Conservation (phyloP, 139 green algal genomes). For the Zygnema circumcarinatum region DNA sequence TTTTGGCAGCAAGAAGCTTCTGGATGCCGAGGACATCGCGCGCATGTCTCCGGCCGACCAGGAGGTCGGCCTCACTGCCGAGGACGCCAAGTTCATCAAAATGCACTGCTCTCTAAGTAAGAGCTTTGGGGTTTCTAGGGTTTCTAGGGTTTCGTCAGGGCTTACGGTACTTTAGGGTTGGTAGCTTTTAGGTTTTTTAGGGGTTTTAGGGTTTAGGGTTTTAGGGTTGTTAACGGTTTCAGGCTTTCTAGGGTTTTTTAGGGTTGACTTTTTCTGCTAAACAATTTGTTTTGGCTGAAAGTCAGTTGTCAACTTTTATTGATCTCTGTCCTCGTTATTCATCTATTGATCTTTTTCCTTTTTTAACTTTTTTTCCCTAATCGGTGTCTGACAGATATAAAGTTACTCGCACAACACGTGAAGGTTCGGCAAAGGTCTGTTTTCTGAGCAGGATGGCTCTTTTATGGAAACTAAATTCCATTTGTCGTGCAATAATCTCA, state of each 20-base stretch:
- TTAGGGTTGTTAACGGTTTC: neutral
- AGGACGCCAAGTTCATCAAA: constrained; percentile 43
- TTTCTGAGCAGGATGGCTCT: neutral
- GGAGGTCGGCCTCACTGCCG: constrained; percentile 34
- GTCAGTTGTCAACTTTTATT: no score
- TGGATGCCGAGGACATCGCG: constrained; percentile 38
- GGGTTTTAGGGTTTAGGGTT: neutral
- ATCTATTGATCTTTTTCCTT: no score
- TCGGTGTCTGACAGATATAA: no score
- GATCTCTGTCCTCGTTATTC: no score
- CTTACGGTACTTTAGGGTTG: neutral
- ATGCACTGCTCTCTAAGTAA: constrained; percentile 26
- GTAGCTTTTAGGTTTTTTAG: neutral
- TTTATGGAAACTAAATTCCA: neutral
- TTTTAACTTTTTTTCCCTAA: no score
- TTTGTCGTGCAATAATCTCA: neutral
- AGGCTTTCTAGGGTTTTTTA: neutral
- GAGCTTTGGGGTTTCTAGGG: neutral
- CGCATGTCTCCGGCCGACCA: constrained; percentile 8
- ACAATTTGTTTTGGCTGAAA: neutral
- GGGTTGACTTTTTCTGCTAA: neutral
- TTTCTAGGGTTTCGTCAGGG: neutral
- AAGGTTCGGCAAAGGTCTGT: constrained; percentile 22
- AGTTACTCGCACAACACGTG: constrained; percentile 18
- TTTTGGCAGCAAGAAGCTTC: constrained; percentile 41